Base-by-base conservation (phyloP, 129 eudicot genomes). In the Chrysanthemum makinoi region DNA sequence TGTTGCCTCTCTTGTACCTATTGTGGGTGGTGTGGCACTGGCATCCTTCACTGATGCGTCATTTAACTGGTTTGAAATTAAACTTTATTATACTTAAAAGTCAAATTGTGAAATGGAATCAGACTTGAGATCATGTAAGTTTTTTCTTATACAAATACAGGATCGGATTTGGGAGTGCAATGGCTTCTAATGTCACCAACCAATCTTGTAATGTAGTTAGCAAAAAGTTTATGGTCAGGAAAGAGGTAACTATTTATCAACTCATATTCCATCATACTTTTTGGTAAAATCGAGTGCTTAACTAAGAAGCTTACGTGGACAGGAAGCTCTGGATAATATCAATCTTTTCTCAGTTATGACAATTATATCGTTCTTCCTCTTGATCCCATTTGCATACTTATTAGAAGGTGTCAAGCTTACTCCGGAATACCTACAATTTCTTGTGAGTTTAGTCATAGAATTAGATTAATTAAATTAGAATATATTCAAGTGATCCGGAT, bases 111-210 rank as follows among this genome's bases (percentile, higher is more conserved):
- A 39, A 47, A 19, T 3, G 62, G 44, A 15, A 68, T 74, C 63
- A 35, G 18, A 65, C 19, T 66, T 60, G 55, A 63, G n/a, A 2
- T 39, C 46, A 7, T n/a, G 10, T 64, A 30, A 10, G 53, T 39
- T 24, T 62, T 6, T 30, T 77, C n/a, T 75, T 50, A 67, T 39
- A 22, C 33, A 52, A 48, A n/a, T 76, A 75, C 98, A 93, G 98
- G 98, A 73, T 89, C 66, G 98, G 98, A 58, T 93, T 93, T 72
- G 80, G 91, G 26, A 93, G 85, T 59, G 98, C 98, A 70, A 93
- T 93, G 98, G 96, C 98, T 79, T 87, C 98, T 39, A 93, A 93
- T 78, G 63, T 93, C 30, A 89, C 95, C 72, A 93, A 93, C 75
- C 98, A 93, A 62, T 86, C 98, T 0, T 88, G 98, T 46, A 93